A percentile compares a stretch with the other conserved stretches of the same genome.
These are phyloP conservation scores for Kodamaea hsintzibuensis DNA, from an alignment of 805 yeast genomes.

Conservation along the genomic window DNA sequence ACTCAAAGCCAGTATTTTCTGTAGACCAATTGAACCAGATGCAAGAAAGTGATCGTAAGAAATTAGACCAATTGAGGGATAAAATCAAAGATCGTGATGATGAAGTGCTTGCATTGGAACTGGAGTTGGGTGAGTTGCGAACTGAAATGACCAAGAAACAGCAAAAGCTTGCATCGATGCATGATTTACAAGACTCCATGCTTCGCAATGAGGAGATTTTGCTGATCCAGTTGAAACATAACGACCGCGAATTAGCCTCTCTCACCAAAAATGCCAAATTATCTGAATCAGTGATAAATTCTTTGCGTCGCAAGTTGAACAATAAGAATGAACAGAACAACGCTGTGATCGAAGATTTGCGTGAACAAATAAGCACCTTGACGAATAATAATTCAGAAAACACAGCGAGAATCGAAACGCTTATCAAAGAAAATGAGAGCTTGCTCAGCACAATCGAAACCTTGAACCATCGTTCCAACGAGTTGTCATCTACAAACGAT, in stretches of 20 bases:
- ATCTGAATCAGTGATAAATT: background rate
- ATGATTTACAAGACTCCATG: slow-evolving; percentile 6
- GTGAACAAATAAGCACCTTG: background rate
- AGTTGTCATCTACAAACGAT: slow-evolving; percentile 11
- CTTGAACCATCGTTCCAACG: slow-evolving; percentile 7
- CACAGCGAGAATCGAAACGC: background rate
- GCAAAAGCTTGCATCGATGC: slow-evolving; percentile 7
- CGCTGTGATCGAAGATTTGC: slow-evolving; percentile 5
- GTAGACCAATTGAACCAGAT: slow-evolving; percentile 26
- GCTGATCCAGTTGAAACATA: slow-evolving; percentile 25
- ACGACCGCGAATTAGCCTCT: slow-evolving; percentile 29
- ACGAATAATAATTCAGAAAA: background rate
- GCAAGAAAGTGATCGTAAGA: slow-evolving; percentile 20
- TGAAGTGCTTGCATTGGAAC: background rate
- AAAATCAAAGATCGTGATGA: slow-evolving; percentile 8
- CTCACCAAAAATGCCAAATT: slow-evolving; percentile 19
- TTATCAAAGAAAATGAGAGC: slow-evolving; percentile 3
- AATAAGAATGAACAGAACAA: slow-evolving; percentile 9
- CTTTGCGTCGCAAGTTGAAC: slow-evolving; percentile 3
- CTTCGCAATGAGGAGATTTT: slow-evolving; percentile 13
- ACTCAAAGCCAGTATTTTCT: slow-evolving; percentile 34
- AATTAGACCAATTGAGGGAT: slow-evolving; percentile 9
- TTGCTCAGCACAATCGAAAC: slow-evolving; percentile 6
- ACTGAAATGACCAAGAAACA: slow-evolving; percentile 8
- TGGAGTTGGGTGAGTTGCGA: slow-evolving; percentile 4